These are phyloP conservation scores for Xylariaceae sp. DNA, from an alignment of 2,329 filamentous ascomycete genomes.

Conservation along the genomic window DNA sequence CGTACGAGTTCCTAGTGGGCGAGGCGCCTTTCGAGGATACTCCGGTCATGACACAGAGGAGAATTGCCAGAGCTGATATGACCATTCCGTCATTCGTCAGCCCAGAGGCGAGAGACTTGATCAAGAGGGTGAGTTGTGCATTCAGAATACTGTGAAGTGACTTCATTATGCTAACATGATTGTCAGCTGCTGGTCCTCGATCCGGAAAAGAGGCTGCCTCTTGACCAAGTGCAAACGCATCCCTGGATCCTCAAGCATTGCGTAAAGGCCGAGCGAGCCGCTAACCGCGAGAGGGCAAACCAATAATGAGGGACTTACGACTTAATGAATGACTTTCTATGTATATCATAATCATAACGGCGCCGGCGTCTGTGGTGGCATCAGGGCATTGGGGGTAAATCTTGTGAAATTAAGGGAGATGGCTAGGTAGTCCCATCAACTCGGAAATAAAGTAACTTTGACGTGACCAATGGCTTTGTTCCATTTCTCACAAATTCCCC, in stretches of 20 bases:
- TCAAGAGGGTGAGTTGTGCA: constrained; percentile 67
- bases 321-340: constrained; percentile 18
- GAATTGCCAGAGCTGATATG: constrained; percentile 89
- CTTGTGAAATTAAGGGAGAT: neutral
- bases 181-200: constrained; percentile 81
- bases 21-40: constrained; percentile 97
- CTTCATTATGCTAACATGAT: constrained; percentile 12
- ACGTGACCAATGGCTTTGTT: too few species aligned
- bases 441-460: too few species aligned
- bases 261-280: constrained; percentile 56
- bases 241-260: constrained; percentile 98
- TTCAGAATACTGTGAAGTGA: neutral
- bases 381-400: constrained; percentile 15
- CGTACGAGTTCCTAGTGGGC: constrained; percentile 93
- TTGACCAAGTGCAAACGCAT: constrained; percentile 84
- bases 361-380: constrained; percentile 14
- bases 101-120: constrained; percentile 83
- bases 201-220: constrained; percentile 84
- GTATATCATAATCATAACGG: constrained; percentile 18
- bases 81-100: constrained; percentile 87
- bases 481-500: too few species aligned
- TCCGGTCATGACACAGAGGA: constrained; percentile 86
- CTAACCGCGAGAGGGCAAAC: constrained; percentile 46
- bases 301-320: constrained; percentile 17
- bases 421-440: too few species aligned